Base-by-base conservation (phyloP, 1,139 yeast genomes). In the Suhomyces choctaworum region DNA sequence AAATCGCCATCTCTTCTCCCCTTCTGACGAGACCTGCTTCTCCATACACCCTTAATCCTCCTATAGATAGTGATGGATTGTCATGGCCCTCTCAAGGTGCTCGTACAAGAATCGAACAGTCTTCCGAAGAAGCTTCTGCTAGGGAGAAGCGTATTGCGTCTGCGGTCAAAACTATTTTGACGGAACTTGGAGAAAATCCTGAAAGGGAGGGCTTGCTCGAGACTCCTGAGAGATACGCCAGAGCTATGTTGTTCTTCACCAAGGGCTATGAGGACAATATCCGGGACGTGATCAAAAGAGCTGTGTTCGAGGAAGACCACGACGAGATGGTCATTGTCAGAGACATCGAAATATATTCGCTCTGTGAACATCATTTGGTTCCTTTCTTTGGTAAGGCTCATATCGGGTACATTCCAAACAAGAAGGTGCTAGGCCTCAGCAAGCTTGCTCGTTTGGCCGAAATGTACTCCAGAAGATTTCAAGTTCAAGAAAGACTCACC, bases 241-340 rank as follows among this genome's bases (percentile, higher is more conserved):
- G 95, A 44, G 98, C 99, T 15, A 88, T 92, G 95, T 71, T 92
- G 34, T 92, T 70, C 53, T 89, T 94, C 70, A 92, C 99, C 15
- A 87, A 89, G 57, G 99, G 99, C 8, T 92, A 92, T 59, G 96
- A 90, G 62, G 96, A 90, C 49, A 89, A 89, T 57, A 82, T 86
- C 41, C 68, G 82, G 42, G 96, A 89, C 55, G 97, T 90, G 21
- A 84, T 94, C 52, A 92, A 94, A 54, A 74, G 89, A 42, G 98
- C 98, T 0, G 95, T 94, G 9, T 94, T 94, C 51, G 97, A 92
- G 59, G 98, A 92, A 58, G 96, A 94, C 58, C 98, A 94, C 58
- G 97, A 92, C 58, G 99, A 92, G 59, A 92, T 92, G 97, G 98
- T 92, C 31, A 90, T 92, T 48, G 98, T 92, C 21, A 77, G 92